Evolutionary conservation across 2,329 filamentous ascomycete species (phyloP), one percentile per base, ranked within the genome.

Genomic region (Cercospora zeae-maydis): DNA sequence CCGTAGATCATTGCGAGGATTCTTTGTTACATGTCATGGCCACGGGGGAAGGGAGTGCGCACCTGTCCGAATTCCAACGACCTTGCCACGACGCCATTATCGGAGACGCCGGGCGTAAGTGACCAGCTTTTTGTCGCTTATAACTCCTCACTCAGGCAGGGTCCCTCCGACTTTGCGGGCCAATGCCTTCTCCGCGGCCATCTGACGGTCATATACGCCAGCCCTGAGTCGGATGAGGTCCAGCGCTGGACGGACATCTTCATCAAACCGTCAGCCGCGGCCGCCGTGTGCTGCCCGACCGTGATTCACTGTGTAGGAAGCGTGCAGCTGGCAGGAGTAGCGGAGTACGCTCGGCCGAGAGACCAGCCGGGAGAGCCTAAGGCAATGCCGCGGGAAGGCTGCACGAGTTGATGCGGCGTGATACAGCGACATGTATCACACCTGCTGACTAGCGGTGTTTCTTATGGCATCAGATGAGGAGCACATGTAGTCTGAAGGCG

Each of bases 11-110:
- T 57, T 16, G 54, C 54, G 49, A 33, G 27, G 34, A 30, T 57
- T 57, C 2, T 57, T 57, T 57, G 54, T 45, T 57, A 57, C 37
- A 57, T 57, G 52, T 55, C 52, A 55, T 9, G 52, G 27, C 19
- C 36, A 56, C 53, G 3, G 24, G 24, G 24, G 24, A 27, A 27
- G 24, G 21, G 4, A 8, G 37, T 21, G 45, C 54, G 21, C 42
- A 57, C 54, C 54, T 42, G 27, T 57, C 16, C 36, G 21, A 57
- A 42, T 42, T 42, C 53, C 54, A 39, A 36, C 37, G 4, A 5
- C n/a, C 33, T 45, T 16, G 36, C 54, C 54, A 53, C 37, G 37
- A 24, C 54, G 54, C 36, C 36, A 57, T 57, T 57, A 19, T 19
- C 36, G 54, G 54, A 57, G 36, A 33, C 54, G 54, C 10, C 11